Evolutionary conservation across 352 stramenopile genomes (phyloP).

Genomic region (Globisporangium radiosum): DNA sequence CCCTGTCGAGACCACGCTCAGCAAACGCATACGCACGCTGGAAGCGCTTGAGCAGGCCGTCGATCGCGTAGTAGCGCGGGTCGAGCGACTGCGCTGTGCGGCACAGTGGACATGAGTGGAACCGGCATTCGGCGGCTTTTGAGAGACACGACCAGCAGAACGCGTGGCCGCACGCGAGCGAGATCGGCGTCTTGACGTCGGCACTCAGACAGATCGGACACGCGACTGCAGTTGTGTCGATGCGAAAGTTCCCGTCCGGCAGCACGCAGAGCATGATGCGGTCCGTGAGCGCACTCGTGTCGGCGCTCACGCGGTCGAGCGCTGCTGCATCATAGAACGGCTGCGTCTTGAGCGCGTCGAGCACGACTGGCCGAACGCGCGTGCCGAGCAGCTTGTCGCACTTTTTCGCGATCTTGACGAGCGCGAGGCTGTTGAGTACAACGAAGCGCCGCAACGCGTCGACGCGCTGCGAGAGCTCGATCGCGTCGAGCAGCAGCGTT

Average conservation of each 20-base stretch:
- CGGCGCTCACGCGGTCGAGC: conserved; percentile 48
- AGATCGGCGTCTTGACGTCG: conserved; percentile 66
- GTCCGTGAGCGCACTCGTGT: conserved; percentile 43
- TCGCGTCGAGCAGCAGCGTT: conserved; percentile 39
- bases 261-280: conserved; percentile 67
- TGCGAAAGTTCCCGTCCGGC: conserved; percentile 58
- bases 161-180: conserved; percentile 61
- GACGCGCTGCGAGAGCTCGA: conserved; percentile 56
- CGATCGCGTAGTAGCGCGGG: conserved; percentile 74
- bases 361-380: conserved; percentile 24
- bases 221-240: conserved; percentile 32
- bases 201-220: conserved; percentile 65
- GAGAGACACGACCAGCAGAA: conserved; percentile 83
- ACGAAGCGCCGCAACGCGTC: conserved; percentile 74
- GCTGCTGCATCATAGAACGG: conserved; percentile 57
- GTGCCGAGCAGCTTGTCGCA: conserved; percentile 53
- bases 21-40: conserved; percentile 63
- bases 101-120: conserved; percentile 68
- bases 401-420: conserved; percentile 83
- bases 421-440: conserved; percentile 68
- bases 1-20: conserved; percentile 35
- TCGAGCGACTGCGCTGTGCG: conserved; percentile 69
- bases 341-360: conserved; percentile 54
- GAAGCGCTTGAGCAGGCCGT: conserved; percentile 72
- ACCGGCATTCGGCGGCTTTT: conserved; percentile 61